Evolutionary conservation across 2,329 filamentous ascomycete genomes (phyloP).

Genomic region (Sporothrix phasma): DNA sequence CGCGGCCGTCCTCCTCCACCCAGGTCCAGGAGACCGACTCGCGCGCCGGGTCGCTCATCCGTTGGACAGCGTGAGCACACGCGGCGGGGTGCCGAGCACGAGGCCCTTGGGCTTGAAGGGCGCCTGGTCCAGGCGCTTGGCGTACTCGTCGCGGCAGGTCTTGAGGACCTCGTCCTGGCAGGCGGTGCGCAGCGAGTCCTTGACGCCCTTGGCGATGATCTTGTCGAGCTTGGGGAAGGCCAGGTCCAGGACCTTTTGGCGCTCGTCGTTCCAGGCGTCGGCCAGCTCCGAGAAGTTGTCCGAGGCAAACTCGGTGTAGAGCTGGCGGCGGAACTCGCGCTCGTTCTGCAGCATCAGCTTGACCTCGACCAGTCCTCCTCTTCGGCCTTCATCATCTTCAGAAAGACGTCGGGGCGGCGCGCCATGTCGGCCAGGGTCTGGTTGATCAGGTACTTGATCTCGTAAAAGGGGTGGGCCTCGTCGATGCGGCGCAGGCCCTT

Average conservation of each 20-base stretch:
- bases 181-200: constrained; percentile 85
- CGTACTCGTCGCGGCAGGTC: constrained; percentile 79
- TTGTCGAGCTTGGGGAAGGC: constrained; percentile 74
- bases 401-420: constrained; percentile 74
- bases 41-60: constrained; percentile 63
- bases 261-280: constrained; percentile 87
- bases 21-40: constrained; percentile 87
- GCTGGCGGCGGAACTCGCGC: constrained; percentile 62
- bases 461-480: constrained; percentile 91
- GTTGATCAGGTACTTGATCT: constrained; percentile 91
- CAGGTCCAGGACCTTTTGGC: constrained; percentile 71
- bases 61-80: constrained; percentile 78
- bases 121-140: constrained; percentile 83
- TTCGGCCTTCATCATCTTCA: constrained; percentile 97
- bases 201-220: constrained; percentile 82
- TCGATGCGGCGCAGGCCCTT: constrained; percentile 91
- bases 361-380: constrained; percentile 88
- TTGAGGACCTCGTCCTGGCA: constrained; percentile 91
- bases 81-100: constrained; percentile 75
- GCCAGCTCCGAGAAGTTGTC: constrained; percentile 93
- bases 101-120: constrained; percentile 93
- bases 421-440: constrained; percentile 77
- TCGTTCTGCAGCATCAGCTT: constrained; percentile 67
- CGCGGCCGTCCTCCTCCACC: constrained; percentile 83
- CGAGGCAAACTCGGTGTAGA: constrained; percentile 78